These are phyloP conservation scores for Aspergillus amoenus DNA, from an alignment of 2,329 filamentous ascomycete species.

Conservation along the genomic window DNA sequence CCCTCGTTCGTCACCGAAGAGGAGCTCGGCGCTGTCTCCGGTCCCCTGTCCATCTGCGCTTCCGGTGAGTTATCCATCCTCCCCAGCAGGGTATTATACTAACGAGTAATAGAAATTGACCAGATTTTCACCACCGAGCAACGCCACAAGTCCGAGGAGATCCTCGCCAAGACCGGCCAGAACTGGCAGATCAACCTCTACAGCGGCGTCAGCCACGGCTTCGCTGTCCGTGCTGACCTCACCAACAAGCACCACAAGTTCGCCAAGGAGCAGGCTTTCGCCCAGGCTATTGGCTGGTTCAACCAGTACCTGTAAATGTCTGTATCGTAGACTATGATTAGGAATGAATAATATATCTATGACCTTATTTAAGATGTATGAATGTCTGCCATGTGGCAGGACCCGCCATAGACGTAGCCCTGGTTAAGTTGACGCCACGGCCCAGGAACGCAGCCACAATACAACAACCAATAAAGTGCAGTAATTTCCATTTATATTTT, in stretches of 20 bases:
- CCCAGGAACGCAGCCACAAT: too few relatives aligned
- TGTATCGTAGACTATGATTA: neutral
- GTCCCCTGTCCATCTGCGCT: conserved; percentile 66
- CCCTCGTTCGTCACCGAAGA: conserved; percentile 71
- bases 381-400: too few relatives aligned
- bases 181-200: conserved; percentile 78
- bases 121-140: conserved; percentile 64
- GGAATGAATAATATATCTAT: neutral
- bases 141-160: conserved; percentile 65
- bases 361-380: neutral
- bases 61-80: conserved; percentile 36
- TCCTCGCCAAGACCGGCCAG: conserved; percentile 56
- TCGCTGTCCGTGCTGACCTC: conserved; percentile 67
- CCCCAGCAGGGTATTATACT: neutral
- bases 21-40: conserved; percentile 65
- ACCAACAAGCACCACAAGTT: conserved; percentile 60
- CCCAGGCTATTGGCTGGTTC: conserved; percentile 77
- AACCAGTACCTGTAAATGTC: conserved; percentile 55
- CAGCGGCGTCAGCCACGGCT: conserved; percentile 71
- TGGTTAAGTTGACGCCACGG: too few relatives aligned
- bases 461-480: too few relatives aligned
- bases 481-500: too few relatives aligned
- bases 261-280: conserved; percentile 78
- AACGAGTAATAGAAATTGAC: conserved; percentile 54
- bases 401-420: too few relatives aligned